phyloP scores from a whole-genome alignment of 352 stramenopile genomes.

The Aphanomyces invadans region DNA sequence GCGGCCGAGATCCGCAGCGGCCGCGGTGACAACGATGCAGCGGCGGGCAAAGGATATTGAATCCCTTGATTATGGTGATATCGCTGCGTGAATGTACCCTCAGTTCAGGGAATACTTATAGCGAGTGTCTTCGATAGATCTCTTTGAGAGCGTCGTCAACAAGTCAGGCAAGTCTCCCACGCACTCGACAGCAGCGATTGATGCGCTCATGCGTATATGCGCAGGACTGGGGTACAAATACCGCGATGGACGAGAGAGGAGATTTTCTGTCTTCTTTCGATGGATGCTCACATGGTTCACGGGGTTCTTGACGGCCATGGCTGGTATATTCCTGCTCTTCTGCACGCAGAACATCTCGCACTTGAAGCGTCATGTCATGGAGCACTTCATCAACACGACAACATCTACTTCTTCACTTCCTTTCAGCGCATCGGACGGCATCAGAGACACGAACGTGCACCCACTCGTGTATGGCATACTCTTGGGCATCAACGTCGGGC shows the following conservation, averaged over 20 bases:
- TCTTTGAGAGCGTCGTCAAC: conserved; percentile 85
- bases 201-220: neutral
- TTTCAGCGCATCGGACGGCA: no score
- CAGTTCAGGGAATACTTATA: neutral
- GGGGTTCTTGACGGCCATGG: conserved; percentile 61
- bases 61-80: conserved; percentile 74
- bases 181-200: neutral
- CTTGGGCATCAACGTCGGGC: conserved; percentile 54
- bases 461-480: conserved; percentile 59
- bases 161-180: conserved; percentile 37
- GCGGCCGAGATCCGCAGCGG: neutral
- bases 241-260: conserved; percentile 72
- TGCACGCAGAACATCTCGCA: conserved; percentile 60
- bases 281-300: conserved; percentile 75
- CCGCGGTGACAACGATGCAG: neutral
- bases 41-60: conserved; percentile 43
- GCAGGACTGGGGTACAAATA: conserved; percentile 74
- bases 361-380: conserved; percentile 61
- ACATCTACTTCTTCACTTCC: neutral
- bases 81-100: neutral
- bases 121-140: conserved; percentile 33
- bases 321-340: conserved; percentile 73
- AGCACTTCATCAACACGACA: conserved; percentile 53
- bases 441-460: conserved; percentile 24
- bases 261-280: conserved; percentile 65